A percentile compares a stretch with the other conserved stretches of the same genome.
These are phyloP conservation scores for Elongisporangium undulatum DNA, from an alignment of 352 stramenopile species.

Conservation along the genomic window DNA sequence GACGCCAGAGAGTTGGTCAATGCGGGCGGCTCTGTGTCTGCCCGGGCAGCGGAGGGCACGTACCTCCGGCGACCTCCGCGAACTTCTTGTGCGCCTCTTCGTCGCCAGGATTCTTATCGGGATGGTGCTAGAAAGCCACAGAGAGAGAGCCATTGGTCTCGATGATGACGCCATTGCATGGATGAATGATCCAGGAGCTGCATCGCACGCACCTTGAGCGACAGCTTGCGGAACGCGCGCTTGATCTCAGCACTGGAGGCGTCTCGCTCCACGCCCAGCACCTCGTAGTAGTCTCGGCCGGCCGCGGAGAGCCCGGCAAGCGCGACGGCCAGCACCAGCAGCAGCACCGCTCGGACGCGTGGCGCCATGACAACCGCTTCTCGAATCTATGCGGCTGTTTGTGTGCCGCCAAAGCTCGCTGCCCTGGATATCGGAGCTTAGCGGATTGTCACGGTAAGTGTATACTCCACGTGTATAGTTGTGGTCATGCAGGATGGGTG, in stretches of 20 bases:
- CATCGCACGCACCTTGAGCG: conserved; percentile 57
- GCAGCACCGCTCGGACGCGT: conserved; percentile 5
- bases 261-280: conserved; percentile 58
- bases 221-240: conserved; percentile 84
- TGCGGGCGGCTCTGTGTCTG: too few species aligned
- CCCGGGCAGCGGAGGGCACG: conserved; percentile 1
- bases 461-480: neutral
- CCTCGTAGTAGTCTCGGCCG: conserved; percentile 67
- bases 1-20: conserved; percentile 8
- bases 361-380: neutral
- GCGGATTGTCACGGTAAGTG: neutral
- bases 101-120: conserved; percentile 87
- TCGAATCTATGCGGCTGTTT: neutral
- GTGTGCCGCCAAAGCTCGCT: neutral
- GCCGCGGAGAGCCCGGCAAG: conserved; percentile 19
- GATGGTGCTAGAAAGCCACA: conserved; percentile 55
- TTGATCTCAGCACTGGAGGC: conserved; percentile 74
- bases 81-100: conserved; percentile 86
- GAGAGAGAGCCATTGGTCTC: neutral
- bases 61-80: conserved; percentile 72
- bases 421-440: neutral
- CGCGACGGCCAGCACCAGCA: conserved; percentile 22
- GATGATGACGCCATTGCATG: conserved; percentile 3
- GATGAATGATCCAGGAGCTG: neutral
- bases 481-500: neutral